Evolutionary conservation across 306 rosid genomes (phyloP).

Genomic region (Rubus parviflorus): DNA sequence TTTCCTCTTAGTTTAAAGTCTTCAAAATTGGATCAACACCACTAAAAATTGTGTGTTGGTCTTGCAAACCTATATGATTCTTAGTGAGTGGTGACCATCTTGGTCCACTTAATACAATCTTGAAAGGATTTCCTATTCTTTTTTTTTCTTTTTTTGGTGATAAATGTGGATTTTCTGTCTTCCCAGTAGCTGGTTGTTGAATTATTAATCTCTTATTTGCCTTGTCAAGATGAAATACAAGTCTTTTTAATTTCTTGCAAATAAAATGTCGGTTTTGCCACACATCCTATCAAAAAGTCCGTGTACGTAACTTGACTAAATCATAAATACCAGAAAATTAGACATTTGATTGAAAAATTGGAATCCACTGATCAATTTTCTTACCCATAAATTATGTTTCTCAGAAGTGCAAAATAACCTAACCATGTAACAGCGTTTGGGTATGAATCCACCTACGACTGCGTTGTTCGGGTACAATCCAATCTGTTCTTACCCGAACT

Average conservation of each 20-base stretch:
- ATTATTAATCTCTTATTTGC: background rate
- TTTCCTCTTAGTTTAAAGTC: constrained; percentile 21
- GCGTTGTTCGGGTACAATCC: too few species aligned
- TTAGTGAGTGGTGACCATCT: constrained; percentile 21
- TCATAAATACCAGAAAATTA: constrained; percentile 4
- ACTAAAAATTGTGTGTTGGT: constrained; percentile 20
- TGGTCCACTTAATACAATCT: background rate
- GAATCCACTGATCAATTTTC: background rate
- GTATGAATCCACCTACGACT: too few species aligned
- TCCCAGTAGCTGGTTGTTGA: background rate
- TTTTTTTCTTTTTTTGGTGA: background rate
- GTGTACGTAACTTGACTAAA: constrained; percentile 31
- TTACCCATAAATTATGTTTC: too few species aligned
- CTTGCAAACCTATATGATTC: constrained; percentile 16
- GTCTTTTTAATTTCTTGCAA: constrained; percentile 11
- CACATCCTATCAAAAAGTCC: constrained; percentile 13
- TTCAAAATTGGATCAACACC: constrained; percentile 22
- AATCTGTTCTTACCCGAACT: background rate
- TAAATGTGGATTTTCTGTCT: background rate
- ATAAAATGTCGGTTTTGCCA: constrained; percentile 33
- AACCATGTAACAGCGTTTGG: too few species aligned
- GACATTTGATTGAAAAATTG: constrained; percentile 9
- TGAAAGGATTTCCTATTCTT: constrained; percentile 5
- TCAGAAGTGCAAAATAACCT: too few species aligned
- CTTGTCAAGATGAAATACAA: background rate